Base-by-base conservation (phyloP, 2,329 filamentous ascomycete species). In the Helotiales sp. region DNA sequence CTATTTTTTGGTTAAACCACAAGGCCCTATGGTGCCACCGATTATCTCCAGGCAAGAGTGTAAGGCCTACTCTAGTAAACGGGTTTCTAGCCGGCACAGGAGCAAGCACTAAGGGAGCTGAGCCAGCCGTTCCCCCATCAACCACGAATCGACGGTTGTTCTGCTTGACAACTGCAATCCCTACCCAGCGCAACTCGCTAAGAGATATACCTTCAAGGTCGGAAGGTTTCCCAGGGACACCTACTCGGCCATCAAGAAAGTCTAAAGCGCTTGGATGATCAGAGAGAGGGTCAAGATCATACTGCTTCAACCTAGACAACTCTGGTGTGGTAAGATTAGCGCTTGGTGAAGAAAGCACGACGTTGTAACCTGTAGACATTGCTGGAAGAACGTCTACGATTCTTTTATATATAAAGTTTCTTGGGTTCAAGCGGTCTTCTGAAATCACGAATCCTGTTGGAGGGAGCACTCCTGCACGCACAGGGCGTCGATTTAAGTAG, bases 361-460 rank as follows among this genome's bases (percentile, higher is more conserved):
- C 3, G 45, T 47, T 47, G 11, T 47, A 47, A 24, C 45, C 20
- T 10, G 45, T 47, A 22, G 45, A 47, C 45, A 47, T 47, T 47
- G 15, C 45, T 8, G 45, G 45, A 47, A 47, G 45, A 47, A 24
- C 8, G 3, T 47, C 45, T 47, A 47, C n/a, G n/a, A 47, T 47
- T 47, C n/a, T 47, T 47, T 47, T 47, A 11, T 47, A 47, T 47
- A 47, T 47, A 47, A 22, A 47, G 45, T 47, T 47, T 47, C 45
- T 47, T 47, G 45, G 45, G 2, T 47, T 20, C 20, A 47, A 47
- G 45, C 20, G 45, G 45, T 47, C 45, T 47, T 47, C 45, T 47
- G 45, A 47, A 47, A 47, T 47, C 45, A 47, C 45, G 8, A 47
- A 47, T 24, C 45, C 45, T 24, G 45, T 47, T 47, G 20, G 45